phyloP scores from a whole-genome alignment of 257 asterid species.

The Voacanga thouarsii region DNA sequence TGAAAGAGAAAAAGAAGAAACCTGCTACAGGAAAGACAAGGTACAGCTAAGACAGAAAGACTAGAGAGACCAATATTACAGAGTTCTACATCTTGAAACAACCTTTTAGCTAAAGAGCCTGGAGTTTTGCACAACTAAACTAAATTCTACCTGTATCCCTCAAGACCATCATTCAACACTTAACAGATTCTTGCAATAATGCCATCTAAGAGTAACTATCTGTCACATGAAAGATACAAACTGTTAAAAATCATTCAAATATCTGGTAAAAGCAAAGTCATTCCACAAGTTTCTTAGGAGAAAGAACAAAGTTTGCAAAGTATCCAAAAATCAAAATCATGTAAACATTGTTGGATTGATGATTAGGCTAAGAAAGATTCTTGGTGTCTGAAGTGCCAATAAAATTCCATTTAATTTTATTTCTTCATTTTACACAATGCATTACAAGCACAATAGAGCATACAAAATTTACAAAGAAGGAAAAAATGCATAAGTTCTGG shows the following conservation, averaged over 20 bases:
- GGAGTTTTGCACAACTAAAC: conserved; percentile 5
- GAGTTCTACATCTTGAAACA: conserved; percentile 1
- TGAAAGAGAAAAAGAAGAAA: not conserved
- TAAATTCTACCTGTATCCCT: conserved; percentile 9
- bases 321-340: not conserved
- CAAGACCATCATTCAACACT: conserved; percentile 8
- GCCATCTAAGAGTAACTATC: conserved; percentile 10
- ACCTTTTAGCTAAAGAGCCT: not conserved
- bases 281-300: not conserved
- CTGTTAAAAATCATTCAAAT: not conserved
- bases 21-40: not conserved
- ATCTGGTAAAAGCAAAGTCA: not conserved
- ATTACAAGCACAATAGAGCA: not conserved
- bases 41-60: conserved; percentile 3
- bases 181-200: not conserved
- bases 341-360: not conserved
- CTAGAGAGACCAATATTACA: not conserved
- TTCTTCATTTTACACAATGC: not conserved
- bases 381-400: not conserved
- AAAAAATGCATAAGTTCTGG: not conserved
- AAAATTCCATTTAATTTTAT: too few species aligned
- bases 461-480: not conserved
- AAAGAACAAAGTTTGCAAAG: not conserved
- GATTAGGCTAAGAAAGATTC: not conserved
- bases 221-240: conserved; percentile 1